A percentile compares a stretch with the other conserved stretches of the same genome.
Evolutionary conservation across 2,329 filamentous ascomycete species (phyloP).

Genomic region (Mycosphaerella sp.): DNA sequence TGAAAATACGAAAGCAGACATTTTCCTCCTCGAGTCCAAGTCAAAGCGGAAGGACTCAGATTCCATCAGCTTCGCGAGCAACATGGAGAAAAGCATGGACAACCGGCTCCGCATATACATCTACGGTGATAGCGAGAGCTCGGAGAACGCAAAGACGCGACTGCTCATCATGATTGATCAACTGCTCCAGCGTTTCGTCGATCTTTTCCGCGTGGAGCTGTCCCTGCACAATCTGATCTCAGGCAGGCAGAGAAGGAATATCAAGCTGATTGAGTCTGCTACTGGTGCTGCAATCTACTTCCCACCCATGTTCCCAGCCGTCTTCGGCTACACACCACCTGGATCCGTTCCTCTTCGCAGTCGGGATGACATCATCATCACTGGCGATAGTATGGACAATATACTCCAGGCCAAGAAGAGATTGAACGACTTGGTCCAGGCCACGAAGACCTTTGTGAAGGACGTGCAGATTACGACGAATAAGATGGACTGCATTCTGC

Average conservation of each 20-base stretch:
- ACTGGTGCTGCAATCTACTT: slow-evolving; percentile 98
- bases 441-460: slow-evolving; percentile 73
- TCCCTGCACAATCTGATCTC: slow-evolving; percentile 88
- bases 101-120: slow-evolving; percentile 88
- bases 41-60: slow-evolving; percentile 61
- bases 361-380: slow-evolving; percentile 89
- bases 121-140: slow-evolving; percentile 89
- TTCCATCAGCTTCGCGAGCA: slow-evolving; percentile 67
- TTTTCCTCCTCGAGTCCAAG: slow-evolving; percentile 90
- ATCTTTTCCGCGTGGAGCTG: slow-evolving; percentile 73
- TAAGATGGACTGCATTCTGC: slow-evolving; percentile 91
- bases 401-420: slow-evolving; percentile 87
- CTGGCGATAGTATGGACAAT: slow-evolving; percentile 75
- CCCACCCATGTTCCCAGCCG: slow-evolving; percentile 82
- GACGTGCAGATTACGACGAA: slow-evolving; percentile 82
- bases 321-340: slow-evolving; percentile 82
- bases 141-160: slow-evolving; percentile 93
- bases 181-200: slow-evolving; percentile 68
- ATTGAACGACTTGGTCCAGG: slow-evolving; percentile 75
- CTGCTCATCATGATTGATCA: slow-evolving; percentile 96
- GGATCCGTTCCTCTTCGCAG: slow-evolving; percentile 69
- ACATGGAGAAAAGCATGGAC: slow-evolving; percentile 74
- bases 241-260: slow-evolving; percentile 90
- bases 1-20: slow-evolving; percentile 85
- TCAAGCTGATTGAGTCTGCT: slow-evolving; percentile 92